Evolutionary conservation across 345 rosid genomes (phyloP).

Genomic region (Reutealis trisperma): DNA sequence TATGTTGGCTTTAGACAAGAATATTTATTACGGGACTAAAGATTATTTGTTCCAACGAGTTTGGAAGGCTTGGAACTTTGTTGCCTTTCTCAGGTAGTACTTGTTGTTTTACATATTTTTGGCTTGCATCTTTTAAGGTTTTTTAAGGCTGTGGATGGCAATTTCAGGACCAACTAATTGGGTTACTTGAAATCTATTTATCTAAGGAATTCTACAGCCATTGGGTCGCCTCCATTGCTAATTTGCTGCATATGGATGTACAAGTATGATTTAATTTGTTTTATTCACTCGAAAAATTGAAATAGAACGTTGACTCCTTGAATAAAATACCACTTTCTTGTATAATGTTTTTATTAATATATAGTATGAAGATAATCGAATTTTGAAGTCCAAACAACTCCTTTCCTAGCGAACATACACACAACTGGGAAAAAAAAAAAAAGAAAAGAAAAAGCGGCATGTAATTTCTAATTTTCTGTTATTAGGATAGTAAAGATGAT

Average conservation of each 20-base stretch:
- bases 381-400: too few relatives aligned
- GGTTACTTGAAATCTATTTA: background rate
- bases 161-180: background rate
- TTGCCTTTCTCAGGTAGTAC: conserved; percentile 12
- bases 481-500: too few relatives aligned
- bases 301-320: background rate
- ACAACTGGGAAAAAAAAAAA: too few relatives aligned
- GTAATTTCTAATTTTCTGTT: too few relatives aligned
- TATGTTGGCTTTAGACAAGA: background rate
- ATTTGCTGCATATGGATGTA: background rate
- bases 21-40: background rate
- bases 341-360: too few relatives aligned
- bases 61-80: conserved; percentile 20
- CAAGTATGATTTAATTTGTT: too few relatives aligned
- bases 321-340: background rate
- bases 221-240: background rate
- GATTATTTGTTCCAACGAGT: conserved; percentile 2
- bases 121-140: conserved; percentile 1
- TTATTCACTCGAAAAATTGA: background rate
- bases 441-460: too few relatives aligned
- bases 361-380: too few relatives aligned
- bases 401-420: too few relatives aligned
- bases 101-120: background rate
- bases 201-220: background rate
- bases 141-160: background rate